These are phyloP conservation scores for Urochloa ruziziensis DNA, from an alignment of 176 grass and related monocot genomes.

Conservation along the genomic window DNA sequence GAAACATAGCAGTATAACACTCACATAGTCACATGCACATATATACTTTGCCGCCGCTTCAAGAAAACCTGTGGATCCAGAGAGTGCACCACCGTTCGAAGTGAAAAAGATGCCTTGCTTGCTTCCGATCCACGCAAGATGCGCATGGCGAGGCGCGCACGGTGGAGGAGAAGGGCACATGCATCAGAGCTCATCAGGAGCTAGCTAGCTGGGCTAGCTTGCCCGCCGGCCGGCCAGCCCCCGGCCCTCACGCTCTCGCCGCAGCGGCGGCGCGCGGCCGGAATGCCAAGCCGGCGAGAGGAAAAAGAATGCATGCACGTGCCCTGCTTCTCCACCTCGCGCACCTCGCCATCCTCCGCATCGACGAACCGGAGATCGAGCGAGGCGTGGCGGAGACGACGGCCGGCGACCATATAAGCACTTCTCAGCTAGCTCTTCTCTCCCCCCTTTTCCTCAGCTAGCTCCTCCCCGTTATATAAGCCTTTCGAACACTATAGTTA, in stretches of 20 bases:
- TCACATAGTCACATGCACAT: background rate
- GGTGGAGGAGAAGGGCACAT: conserved; percentile 62
- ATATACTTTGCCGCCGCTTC: background rate
- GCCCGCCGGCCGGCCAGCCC: background rate
- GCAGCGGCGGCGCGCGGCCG: background rate
- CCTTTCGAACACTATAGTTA: conserved; percentile 10
- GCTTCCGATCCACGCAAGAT: background rate
- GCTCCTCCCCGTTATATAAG: conserved; percentile 15
- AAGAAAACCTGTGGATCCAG: background rate
- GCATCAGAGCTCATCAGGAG: conserved; percentile 28
- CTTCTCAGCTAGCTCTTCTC: background rate
- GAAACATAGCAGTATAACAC: background rate
- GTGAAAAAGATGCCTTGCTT: background rate
- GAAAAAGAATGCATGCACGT: conserved; percentile 30
- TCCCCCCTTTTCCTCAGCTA: background rate
- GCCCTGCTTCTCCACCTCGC: conserved; percentile 71
- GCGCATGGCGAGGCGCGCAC: conserved; percentile 45
- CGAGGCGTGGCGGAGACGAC: background rate
- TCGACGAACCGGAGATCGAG: too few relatives aligned
- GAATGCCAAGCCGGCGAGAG: background rate
- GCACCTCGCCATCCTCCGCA: conserved; percentile 37
- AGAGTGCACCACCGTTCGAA: background rate
- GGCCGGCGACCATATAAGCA: background rate
- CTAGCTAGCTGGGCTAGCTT: background rate
- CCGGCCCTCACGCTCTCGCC: background rate